Evolutionary conservation across 768 basidiomycete species (phyloP), one percentile per base, ranked within the genome.

Genomic region (Floccularia luteovirens): DNA sequence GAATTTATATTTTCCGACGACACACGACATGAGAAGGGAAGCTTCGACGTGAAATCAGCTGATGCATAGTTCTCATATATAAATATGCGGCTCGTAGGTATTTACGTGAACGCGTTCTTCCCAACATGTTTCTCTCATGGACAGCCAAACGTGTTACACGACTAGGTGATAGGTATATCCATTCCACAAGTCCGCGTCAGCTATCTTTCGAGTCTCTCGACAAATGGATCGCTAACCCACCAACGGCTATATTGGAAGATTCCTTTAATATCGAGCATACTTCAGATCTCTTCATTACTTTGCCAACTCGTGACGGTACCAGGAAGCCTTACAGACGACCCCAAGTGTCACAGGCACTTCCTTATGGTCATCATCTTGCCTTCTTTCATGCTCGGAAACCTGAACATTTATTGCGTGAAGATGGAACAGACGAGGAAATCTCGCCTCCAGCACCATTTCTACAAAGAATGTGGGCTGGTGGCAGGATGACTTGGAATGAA

Each of bases 401-500:
- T 0, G 82, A 84, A 51, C 36, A 52, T 10, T 53, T 56, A 14
- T 64, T 88, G 27, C 70, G 79, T 10, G 48, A 64, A n/a, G 85
- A 88, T 49, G 84, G 82, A 12, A 87, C 84, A 10, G 84, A 85
- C 38, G 66, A 72, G 1, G 76, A 80, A 35, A 78, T 84, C 38
- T 78, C 78, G 47, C 82, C 85, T 1, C 85, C 85, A 0, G 63
- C 70, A 36, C 84, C 84, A 2, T 87, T 84, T 59, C 73, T 76
- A 20, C 69, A 79, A 42, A 66, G 85, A n/a, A 89, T 88, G 86
- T 89, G 85, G 84, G 83, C 82, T 2, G 72, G 80, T 16, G 86
- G 85, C 2, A 70, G 60, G 49, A 77, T 88, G 54, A 62, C 58
- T 20, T 89, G 82, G 82, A 67, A 77, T 48, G 46, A 58, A 34